phyloP scores from a whole-genome alignment of 164 flowering plant genomes.

The Akebia trifoliata region DNA sequence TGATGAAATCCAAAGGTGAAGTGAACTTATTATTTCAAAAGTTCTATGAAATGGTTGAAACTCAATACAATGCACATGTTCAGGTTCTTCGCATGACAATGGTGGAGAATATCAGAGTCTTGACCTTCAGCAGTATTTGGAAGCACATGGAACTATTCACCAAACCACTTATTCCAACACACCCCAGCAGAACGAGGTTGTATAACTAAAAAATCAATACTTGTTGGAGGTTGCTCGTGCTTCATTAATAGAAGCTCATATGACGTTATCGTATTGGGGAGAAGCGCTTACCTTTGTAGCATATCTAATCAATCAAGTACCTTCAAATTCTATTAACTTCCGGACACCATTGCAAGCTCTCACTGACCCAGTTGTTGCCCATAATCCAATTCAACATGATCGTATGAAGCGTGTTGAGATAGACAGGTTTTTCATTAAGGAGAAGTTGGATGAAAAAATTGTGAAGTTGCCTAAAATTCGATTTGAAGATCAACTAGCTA shows the following conservation, averaged over 20 bases:
- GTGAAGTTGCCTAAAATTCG: too few relatives aligned
- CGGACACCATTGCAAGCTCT: too few relatives aligned
- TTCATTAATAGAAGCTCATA: not conserved
- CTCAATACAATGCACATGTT: constrained; percentile 11
- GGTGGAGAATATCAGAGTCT: constrained; percentile 4
- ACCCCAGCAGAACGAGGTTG: not conserved
- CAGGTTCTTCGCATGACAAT: constrained; percentile 11
- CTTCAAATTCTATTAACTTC: too few relatives aligned
- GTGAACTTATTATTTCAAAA: constrained; percentile 17
- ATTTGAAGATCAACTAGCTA: too few relatives aligned
- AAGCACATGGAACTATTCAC: constrained; percentile 9
- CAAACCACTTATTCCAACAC: constrained; percentile 12
- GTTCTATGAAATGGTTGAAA: constrained; percentile 3
- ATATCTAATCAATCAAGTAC: too few relatives aligned
- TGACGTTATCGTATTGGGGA: not conserved
- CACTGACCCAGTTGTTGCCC: too few relatives aligned
- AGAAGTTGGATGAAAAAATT: too few relatives aligned
- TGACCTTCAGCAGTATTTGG: too few relatives aligned
- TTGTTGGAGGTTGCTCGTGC: constrained; percentile 11
- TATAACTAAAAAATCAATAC: constrained; percentile 4
- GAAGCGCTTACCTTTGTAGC: too few relatives aligned
- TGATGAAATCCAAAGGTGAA: constrained; percentile 11
- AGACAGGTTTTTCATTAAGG: too few relatives aligned
- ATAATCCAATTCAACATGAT: too few relatives aligned
- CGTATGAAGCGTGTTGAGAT: too few relatives aligned